Conservation (phyloP, 1,284 basidiomycete genomes). For the Microstroma glucosiphilum region DNA sequence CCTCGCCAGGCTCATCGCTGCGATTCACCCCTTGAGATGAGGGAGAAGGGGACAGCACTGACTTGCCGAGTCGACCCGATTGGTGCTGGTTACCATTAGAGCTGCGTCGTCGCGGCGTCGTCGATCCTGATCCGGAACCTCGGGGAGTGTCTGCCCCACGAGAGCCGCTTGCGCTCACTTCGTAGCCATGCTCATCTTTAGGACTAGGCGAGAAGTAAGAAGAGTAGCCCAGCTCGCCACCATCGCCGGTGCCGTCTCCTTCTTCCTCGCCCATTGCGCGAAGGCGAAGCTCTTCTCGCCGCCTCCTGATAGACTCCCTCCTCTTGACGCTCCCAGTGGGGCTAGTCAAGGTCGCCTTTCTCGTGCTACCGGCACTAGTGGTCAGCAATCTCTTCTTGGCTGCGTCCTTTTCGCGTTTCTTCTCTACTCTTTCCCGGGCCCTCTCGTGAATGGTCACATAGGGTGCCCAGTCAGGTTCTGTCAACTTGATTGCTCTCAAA, state of each 20-base stretch:
- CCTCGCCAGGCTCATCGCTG: neutral
- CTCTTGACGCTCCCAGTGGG: neutral
- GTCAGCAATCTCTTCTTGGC: neutral
- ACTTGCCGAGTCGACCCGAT: too few relatives aligned
- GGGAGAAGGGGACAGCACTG: neutral
- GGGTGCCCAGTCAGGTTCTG: conserved; percentile 43
- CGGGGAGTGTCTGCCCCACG: neutral
- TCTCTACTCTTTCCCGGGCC: conserved; percentile 37
- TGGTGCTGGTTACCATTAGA: neutral
- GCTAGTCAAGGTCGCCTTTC: neutral
- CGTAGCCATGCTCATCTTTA: neutral
- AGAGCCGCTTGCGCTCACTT: too few relatives aligned
- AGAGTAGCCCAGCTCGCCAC: neutral
- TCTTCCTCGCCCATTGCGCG: neutral
- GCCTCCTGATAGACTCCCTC: neutral
- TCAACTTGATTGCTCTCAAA: conserved; percentile 13
- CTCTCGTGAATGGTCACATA: conserved; percentile 34
- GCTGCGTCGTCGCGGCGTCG: neutral
- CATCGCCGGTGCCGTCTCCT: conserved; percentile 1
- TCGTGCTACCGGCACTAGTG: neutral
- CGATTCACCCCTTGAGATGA: neutral
- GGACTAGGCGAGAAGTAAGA: neutral
- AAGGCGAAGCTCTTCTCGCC: neutral
- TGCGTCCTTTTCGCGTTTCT: conserved; percentile 2
- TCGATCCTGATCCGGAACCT: neutral